Evolutionary conservation across 2,329 filamentous ascomycete species (phyloP).

Genomic region (Ceratocystiopsis minuta): DNA sequence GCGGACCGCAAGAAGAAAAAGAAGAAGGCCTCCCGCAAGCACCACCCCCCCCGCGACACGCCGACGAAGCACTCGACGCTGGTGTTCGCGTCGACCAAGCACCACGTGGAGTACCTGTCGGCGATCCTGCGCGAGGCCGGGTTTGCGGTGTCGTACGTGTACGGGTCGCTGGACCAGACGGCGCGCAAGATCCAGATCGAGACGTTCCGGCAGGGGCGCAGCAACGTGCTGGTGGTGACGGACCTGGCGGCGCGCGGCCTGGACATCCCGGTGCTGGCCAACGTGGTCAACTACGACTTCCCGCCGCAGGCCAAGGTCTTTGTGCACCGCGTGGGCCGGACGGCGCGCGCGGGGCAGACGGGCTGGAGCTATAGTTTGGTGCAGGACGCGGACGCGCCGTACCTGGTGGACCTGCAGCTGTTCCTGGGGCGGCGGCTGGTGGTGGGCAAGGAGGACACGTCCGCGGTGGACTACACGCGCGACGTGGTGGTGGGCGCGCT

Average conservation of each 20-base stretch:
- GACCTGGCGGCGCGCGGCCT: slow-evolving; percentile 95
- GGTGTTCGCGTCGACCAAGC: slow-evolving; percentile 85
- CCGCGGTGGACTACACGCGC: slow-evolving; percentile 50
- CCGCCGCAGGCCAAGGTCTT: slow-evolving; percentile 93
- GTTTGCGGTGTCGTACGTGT: slow-evolving; percentile 83
- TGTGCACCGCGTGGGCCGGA: slow-evolving; percentile 88
- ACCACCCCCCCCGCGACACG: slow-evolving; percentile 27
- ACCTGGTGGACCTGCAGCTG: slow-evolving; percentile 81
- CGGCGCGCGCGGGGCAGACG: slow-evolving; percentile 76
- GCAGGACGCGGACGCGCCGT: slow-evolving; percentile 72
- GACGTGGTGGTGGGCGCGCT: slow-evolving; percentile 72
- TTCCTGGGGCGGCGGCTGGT: slow-evolving; percentile 78
- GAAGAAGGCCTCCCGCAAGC: slow-evolving; percentile 34
- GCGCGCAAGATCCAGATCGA: slow-evolving; percentile 85
- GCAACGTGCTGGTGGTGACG: slow-evolving; percentile 86
- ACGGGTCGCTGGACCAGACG: slow-evolving; percentile 85
- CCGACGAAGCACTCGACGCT: slow-evolving; percentile 87
- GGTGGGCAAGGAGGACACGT: slow-evolving; percentile 45
- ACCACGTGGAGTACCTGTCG: slow-evolving; percentile 88
- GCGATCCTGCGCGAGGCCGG: slow-evolving; percentile 63
- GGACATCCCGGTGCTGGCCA: slow-evolving; percentile 87
- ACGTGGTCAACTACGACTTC: slow-evolving; percentile 98
- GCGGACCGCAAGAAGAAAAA: slow-evolving; percentile 51
- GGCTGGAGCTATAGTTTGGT: slow-evolving; percentile 95
- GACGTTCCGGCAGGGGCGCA: slow-evolving; percentile 66